Conservation (phyloP, 169 alveolate species). For the Cyclospora cayetanensis region DNA sequence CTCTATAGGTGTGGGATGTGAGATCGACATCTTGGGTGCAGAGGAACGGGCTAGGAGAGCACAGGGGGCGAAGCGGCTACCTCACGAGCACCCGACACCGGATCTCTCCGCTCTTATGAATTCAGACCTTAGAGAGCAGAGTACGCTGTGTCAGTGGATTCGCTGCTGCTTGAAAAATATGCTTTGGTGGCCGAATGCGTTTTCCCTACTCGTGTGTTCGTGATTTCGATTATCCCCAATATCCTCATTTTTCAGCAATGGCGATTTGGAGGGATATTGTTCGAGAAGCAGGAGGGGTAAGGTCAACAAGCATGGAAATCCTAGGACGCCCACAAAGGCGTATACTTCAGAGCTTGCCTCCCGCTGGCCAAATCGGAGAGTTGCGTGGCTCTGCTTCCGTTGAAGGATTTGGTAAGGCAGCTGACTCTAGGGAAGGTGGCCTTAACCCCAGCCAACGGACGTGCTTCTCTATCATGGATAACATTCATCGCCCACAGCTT, state of each 20-base stretch:
- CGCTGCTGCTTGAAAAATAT: neutral
- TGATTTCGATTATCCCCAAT: neutral
- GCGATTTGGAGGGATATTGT: slow-evolving; percentile 50
- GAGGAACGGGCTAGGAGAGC: slow-evolving; percentile 48
- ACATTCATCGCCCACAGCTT: no score
- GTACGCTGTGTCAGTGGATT: neutral
- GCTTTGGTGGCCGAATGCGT: neutral
- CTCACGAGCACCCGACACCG: slow-evolving; percentile 20
- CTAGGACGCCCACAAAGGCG: neutral
- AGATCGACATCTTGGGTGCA: slow-evolving; percentile 12
- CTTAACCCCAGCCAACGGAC: no score
- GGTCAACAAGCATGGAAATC: neutral
- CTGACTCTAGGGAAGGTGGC: no score
- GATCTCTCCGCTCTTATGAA: neutral
- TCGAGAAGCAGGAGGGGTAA: slow-evolving; percentile 48
- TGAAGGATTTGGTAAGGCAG: neutral
- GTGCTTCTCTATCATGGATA: no score
- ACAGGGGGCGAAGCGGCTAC: neutral
- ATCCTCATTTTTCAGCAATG: neutral
- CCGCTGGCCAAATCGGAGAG: neutral
- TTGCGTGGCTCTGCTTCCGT: slow-evolving; percentile 34
- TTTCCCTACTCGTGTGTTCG: neutral
- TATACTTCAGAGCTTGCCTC: slow-evolving; percentile 2
- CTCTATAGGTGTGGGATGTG: slow-evolving; percentile 16
- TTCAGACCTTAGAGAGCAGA: slow-evolving; percentile 7